Evolutionary conservation across 441 rosid species (phyloP), one percentile per base, ranked within the genome.

Genomic region (Gossypium schwendimanii): DNA sequence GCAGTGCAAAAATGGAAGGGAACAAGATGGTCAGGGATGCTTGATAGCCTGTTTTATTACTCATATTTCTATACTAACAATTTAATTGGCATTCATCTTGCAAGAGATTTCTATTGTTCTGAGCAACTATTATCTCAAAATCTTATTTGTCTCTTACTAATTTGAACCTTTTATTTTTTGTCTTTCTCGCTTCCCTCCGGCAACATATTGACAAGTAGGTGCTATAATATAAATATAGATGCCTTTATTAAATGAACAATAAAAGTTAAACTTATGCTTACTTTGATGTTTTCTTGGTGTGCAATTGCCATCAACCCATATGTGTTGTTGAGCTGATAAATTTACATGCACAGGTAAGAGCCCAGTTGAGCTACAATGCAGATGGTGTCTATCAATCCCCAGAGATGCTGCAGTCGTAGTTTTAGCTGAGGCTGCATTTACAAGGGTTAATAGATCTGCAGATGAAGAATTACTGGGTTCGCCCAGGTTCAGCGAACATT

Each of bases 401-500:
- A n/a, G 18, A n/a, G 72, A 41, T 3, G 39, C 53, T 57, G 62
- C 75, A 12, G 63, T 67, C 4, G 47, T 9, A 49, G 66, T 65
- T 5, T 45, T 75, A 2, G 31, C 58, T 11, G 84, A 69, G 1
- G 87, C 88, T 26, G 84, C 85, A 72, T 86, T 79, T 4, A 88
- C 92, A 17, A 84, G 83, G 49, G 90, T 88, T 76, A 91, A 50
- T n/a, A 89, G 91, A 44, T 85, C 81, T 6, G 67, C 58, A 68
- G 80, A 87, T 69, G 86, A 73, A 20, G 84, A 77, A 10, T 77
- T 72, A 44, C 75, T 79, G 63, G 55, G 74, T 45, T 15, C 47
- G 20, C 52, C 41, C 53, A 74, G 75, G 7, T 58, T 77, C 15
- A 75, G 47, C 18, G 77, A 7, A 61, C 69, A 65, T 55, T 65